phyloP scores from a whole-genome alignment of 495 filamentous ascomycete species.

The Lineolata rhizophorae region DNA sequence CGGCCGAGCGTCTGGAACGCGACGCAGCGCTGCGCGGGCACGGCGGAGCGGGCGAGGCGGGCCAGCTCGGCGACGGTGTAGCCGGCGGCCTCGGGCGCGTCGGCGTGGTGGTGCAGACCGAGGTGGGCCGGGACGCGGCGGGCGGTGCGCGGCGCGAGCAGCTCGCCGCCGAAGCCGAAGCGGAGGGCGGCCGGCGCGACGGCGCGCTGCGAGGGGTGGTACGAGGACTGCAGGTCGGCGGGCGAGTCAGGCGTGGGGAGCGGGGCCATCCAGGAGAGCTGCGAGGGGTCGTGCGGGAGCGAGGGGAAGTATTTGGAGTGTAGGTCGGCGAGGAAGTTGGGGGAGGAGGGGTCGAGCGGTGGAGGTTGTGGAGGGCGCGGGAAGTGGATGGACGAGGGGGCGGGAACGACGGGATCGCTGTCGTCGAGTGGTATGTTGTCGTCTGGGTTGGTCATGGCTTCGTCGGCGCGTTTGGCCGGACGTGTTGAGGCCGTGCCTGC shows the following conservation, averaged over 20 bases:
- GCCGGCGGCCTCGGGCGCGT: slow-evolving; percentile 80
- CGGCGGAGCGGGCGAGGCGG: slow-evolving; percentile 54
- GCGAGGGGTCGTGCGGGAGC: slow-evolving; percentile 61
- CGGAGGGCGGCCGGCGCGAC: slow-evolving; percentile 57
- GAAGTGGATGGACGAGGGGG: slow-evolving; percentile 34
- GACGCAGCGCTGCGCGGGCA: slow-evolving; percentile 71
- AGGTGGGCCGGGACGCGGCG: slow-evolving; percentile 46
- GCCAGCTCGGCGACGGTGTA: slow-evolving; percentile 86
- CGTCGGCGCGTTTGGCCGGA: too few species aligned
- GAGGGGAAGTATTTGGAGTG: slow-evolving; percentile 84
- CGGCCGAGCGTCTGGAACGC: slow-evolving; percentile 81
- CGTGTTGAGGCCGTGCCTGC: too few species aligned
- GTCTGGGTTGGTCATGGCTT: too few species aligned
- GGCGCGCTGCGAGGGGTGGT: slow-evolving; percentile 52
- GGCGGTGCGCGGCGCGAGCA: slow-evolving; percentile 54
- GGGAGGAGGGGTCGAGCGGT: slow-evolving; percentile 60
- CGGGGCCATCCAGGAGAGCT: slow-evolving; percentile 75
- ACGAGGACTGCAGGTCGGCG: slow-evolving; percentile 44
- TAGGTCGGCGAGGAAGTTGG: slow-evolving; percentile 61
- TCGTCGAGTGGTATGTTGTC: too few species aligned
- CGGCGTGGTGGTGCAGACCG: slow-evolving; percentile 83
- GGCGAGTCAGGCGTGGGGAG: slow-evolving; percentile 30
- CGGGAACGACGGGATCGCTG: slow-evolving; percentile 13
- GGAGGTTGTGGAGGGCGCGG: slow-evolving; percentile 34
- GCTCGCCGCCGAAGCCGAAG: slow-evolving; percentile 63